Base-by-base conservation (phyloP, 345 rosid genomes). In the Moricandia arvensis region DNA sequence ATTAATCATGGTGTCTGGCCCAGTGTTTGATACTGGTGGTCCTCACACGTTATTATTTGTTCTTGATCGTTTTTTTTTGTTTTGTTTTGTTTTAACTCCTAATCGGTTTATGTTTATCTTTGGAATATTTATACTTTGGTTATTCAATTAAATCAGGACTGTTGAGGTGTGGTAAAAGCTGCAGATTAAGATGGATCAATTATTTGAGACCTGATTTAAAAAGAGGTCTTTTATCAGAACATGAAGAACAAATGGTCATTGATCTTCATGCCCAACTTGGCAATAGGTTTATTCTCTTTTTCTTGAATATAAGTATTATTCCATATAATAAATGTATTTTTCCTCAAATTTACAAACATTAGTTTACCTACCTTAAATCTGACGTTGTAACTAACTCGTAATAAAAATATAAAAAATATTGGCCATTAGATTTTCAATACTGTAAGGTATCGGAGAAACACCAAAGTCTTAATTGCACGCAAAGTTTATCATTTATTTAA, bases 201-300 rank as follows among this genome's bases (percentile, higher is more conserved):
- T 94, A 94, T 77, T 81, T 94, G 2, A 84, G 98, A 71, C 98
- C 98, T 31, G 98, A 94, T 72, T 80, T 94, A 58, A 94, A 91
- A 85, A 90, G 98, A 86, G 98, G 97, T 1, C 96, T 92, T 78
- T 71, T 94, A 54, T 89, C 98, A 38, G 96, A 92, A 55, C 34
- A 78, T 66, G 98, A 94, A 81, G 98, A 94, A 83, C 78, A 91
- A 75, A 66, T 87, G 87, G 98, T 92, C 68, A 89, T 94, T 78
- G 90, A 91, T 80, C 98, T 94, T 51, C 98, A 94, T 80, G 89
- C 91, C 60, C 93, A 90, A 75, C 93, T 90, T 72, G 98, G 98
- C 80, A 94, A 94, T 88, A 94, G 97, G 98, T 93, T 69, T 29
- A 13, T 27, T 60, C 53, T 55, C 34, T 16, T 53, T 64, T 15